A percentile compares a stretch with the other conserved stretches of the same genome.
Conservation (phyloP, 352 stramenopile species). For the Globisporangium viniferum region DNA sequence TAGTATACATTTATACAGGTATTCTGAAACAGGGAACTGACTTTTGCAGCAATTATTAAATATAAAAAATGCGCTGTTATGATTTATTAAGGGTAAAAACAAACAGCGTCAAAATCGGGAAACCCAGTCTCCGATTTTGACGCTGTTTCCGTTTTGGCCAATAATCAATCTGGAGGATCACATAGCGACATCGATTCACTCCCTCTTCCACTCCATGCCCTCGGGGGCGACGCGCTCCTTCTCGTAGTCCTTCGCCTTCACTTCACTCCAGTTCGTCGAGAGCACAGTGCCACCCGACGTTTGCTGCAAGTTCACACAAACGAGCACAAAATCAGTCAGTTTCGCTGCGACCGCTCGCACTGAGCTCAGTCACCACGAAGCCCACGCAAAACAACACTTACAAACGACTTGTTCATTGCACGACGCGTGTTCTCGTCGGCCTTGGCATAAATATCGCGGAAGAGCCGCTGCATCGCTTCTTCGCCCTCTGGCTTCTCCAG, state of each 20-base stretch:
- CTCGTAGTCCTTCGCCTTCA: constrained; percentile 89
- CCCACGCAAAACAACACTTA: constrained; percentile 27
- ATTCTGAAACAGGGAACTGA: background rate
- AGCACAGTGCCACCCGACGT: constrained; percentile 91
- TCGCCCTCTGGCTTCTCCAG: constrained; percentile 89
- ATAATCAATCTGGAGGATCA: too few relatives aligned
- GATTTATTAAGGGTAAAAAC: too few relatives aligned
- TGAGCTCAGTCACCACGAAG: background rate
- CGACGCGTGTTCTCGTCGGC: constrained; percentile 87
- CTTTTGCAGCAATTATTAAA: background rate
- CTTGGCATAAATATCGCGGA: constrained; percentile 91
- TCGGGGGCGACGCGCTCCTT: constrained; percentile 78
- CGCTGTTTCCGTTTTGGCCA: too few relatives aligned
- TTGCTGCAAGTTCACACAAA: constrained; percentile 49
- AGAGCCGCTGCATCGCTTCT: constrained; percentile 90
- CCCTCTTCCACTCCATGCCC: constrained; percentile 92
- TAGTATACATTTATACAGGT: background rate
- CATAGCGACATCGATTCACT: constrained; percentile 31
- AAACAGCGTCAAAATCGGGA: too few relatives aligned
- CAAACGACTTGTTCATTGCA: constrained; percentile 93
- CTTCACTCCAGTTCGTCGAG: constrained; percentile 91
- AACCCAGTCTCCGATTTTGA: too few relatives aligned
- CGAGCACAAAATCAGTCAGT: constrained; percentile 1
- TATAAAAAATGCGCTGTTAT: too few relatives aligned
- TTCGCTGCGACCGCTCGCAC: background rate